Evolutionary conservation across 139 green algal genomes (phyloP), one percentile per base, ranked within the genome.

Genomic region (Bryopsis sp.): DNA sequence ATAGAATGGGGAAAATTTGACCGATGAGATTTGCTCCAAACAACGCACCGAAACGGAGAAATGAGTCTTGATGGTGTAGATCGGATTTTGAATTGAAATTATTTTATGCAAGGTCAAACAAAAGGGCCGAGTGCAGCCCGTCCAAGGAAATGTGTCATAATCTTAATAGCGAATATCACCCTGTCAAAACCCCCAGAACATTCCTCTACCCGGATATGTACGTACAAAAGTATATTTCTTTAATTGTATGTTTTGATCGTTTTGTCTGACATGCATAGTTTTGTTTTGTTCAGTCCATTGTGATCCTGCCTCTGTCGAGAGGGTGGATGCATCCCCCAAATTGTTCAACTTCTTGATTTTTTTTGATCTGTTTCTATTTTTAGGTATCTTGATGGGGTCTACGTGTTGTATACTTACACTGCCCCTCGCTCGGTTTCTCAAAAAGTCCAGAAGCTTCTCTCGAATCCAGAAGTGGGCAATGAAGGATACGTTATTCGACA

Each of bases 341-440:
- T 24, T 15, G 5, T 36, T n/a, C 47, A 50, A 29, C n/a, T 35
- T 26, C n/a, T 5, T 48, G 35, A 54, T 2, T 37, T 48, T 34
- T 36, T 37, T 19, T n/a, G 37, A 28, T 3, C 36, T 24, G 26
- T 50, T 50, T 7, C 33, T 46, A 29, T 0, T 0, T 47, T 64
- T 82, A 91, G 83, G 31, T 80, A 89, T 64, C 84, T 72, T 78
- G 87, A 95, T 58, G 89, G 89, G 69, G 87, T 94, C 67, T 96
- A 92, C 72, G 87, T 95, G 47, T 78, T 96, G 24, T 96, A 94
- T 81, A 84, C 72, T 0, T 96, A 91, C 65, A 72, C 72, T 11
- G 87, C 89, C 11, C 66, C 74, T 48, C 73, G 82, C 32, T 60
- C 72, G 39, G 86, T 83, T 34, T 80, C 79, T 1, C 76, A 85